Evolutionary conservation across 768 basidiomycete species (phyloP).

Genomic region (Leccinum disarticulatum): DNA sequence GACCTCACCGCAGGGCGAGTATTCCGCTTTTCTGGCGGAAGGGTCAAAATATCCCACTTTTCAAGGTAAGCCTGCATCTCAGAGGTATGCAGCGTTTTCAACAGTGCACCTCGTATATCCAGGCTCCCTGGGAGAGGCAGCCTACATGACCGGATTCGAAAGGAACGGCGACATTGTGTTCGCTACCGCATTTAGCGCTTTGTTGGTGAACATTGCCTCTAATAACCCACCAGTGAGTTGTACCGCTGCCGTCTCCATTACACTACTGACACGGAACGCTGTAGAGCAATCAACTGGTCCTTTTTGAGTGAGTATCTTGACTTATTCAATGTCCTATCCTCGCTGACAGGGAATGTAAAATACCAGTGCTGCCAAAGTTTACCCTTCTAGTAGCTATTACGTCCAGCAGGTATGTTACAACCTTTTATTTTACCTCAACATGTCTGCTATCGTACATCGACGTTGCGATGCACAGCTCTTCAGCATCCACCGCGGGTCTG

Average conservation of each 20-base stretch:
- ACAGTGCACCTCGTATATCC: neutral
- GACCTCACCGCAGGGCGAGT: constrained; percentile 43
- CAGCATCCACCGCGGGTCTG: constrained; percentile 57
- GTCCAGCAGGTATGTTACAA: constrained; percentile 35
- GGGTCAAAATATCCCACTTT: constrained; percentile 52
- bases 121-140: constrained; percentile 57
- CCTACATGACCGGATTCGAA: constrained; percentile 67
- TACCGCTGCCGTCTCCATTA: constrained; percentile 20
- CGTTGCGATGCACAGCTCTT: constrained; percentile 45
- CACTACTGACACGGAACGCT: neutral
- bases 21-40: constrained; percentile 51
- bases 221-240: constrained; percentile 43
- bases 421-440: neutral
- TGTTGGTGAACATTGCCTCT: constrained; percentile 48
- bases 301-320: constrained; percentile 49
- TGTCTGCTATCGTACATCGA: neutral
- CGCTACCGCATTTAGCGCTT: constrained; percentile 56
- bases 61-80: constrained; percentile 37
- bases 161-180: constrained; percentile 60
- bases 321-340: neutral
- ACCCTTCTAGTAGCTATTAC: too few relatives aligned
- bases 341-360: neutral
- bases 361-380: constrained; percentile 39
- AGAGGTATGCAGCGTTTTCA: neutral
- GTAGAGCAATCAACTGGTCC: constrained; percentile 52